A percentile compares a stretch with the other conserved stretches of the same genome.
Evolutionary conservation across 768 basidiomycete genomes (phyloP).

Genomic region (Russula sp.): DNA sequence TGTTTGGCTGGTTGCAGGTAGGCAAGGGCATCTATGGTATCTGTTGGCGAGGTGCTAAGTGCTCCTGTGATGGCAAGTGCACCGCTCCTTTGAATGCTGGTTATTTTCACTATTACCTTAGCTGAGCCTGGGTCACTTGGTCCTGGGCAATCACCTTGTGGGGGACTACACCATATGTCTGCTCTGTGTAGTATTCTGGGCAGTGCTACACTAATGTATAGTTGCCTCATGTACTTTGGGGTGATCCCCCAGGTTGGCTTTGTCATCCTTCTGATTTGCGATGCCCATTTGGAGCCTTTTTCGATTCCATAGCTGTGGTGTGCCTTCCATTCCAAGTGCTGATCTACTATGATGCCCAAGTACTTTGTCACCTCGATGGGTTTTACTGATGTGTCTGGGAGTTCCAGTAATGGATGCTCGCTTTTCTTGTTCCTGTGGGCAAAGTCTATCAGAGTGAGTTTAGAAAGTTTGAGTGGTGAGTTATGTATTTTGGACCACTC

Average conservation of each 20-base stretch:
- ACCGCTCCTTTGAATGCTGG: too few species aligned
- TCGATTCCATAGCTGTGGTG: neutral
- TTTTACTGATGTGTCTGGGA: accelerated
- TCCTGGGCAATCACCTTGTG: too few species aligned
- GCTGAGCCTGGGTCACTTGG: too few species aligned
- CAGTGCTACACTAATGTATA: neutral
- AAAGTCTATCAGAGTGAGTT: slow-evolving; percentile 1
- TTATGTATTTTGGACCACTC: neutral
- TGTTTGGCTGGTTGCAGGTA: too few species aligned
- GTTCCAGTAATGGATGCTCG: neutral
- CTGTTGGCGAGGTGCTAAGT: too few species aligned
- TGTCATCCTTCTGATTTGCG: neutral
- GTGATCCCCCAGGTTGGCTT: neutral
- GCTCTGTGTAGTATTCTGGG: neutral
- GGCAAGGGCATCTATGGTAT: too few species aligned
- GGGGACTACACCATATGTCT: too few species aligned
- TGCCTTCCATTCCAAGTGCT: neutral
- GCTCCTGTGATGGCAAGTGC: too few species aligned
- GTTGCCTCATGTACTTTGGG: neutral
- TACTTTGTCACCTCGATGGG: neutral
- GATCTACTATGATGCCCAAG: neutral
- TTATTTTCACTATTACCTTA: too few species aligned
- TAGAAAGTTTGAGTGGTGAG: neutral
- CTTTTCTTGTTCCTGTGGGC: neutral
- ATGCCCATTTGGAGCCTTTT: neutral